These are phyloP conservation scores for Saccharomycopsis vini DNA, from an alignment of 805 yeast genomes.

Conservation along the genomic window DNA sequence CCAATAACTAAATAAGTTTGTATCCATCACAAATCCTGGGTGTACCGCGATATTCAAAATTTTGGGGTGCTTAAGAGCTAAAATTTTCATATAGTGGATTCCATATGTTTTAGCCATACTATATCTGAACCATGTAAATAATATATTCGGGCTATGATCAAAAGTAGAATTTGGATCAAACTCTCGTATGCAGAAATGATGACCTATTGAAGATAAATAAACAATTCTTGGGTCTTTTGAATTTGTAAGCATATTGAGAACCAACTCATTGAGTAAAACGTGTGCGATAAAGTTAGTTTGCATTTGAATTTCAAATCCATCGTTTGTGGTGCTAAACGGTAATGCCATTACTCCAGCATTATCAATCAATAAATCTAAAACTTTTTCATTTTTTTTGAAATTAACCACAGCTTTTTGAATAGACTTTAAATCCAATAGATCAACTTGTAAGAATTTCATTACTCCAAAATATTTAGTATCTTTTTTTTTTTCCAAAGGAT, in stretches of 20 bases:
- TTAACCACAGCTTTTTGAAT: conserved; percentile 33
- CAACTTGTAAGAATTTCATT: conserved; percentile 44
- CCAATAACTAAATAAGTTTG: conserved; percentile 68
- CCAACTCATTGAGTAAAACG: conserved; percentile 53
- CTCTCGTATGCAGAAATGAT: conserved; percentile 40
- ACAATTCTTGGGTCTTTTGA: conserved; percentile 35
- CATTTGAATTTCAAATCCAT: conserved; percentile 69
- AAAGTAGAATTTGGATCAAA: conserved; percentile 41
- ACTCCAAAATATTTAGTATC: conserved; percentile 32
- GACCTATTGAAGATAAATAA: conserved; percentile 59
- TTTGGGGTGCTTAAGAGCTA: conserved; percentile 59
- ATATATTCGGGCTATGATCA: conserved; percentile 51
- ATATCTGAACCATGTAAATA: conserved; percentile 72
- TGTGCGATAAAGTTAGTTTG: conserved; percentile 76
- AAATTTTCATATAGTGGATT: conserved; percentile 59
- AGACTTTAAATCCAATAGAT: conserved; percentile 36
- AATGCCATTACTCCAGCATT: conserved; percentile 78
- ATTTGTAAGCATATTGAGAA: conserved; percentile 27
- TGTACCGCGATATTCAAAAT: conserved; percentile 59
- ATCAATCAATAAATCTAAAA: conserved; percentile 54
- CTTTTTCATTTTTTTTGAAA: conserved; percentile 33
- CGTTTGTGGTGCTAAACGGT: conserved; percentile 57
- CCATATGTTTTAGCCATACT: conserved; percentile 72
- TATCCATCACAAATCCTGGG: conserved; percentile 82
- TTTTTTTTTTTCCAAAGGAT: too few relatives aligned